Evolutionary conservation across 2,329 filamentous ascomycete species (phyloP).

Genomic region (Aspergillus pseudonomiae): DNA sequence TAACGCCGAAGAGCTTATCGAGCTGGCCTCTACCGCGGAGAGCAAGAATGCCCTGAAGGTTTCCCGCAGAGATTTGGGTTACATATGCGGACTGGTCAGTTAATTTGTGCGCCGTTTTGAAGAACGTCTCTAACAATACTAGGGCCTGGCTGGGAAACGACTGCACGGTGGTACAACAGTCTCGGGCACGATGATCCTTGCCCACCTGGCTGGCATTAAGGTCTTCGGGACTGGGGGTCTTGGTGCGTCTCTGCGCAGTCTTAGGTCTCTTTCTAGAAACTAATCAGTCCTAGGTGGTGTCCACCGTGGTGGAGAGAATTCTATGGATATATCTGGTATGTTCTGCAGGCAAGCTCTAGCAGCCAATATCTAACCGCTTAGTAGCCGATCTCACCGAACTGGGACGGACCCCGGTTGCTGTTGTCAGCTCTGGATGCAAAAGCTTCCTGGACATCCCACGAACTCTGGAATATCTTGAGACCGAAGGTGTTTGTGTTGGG

Average conservation of each 20-base stretch:
- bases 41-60: conserved; percentile 74
- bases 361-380: not conserved
- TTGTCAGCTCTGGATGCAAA: conserved; percentile 90
- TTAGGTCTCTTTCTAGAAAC: not conserved
- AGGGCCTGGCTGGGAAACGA: conserved; percentile 67
- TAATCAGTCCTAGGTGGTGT: conserved; percentile 65
- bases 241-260: conserved; percentile 43
- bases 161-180: conserved; percentile 92
- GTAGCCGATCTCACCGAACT: conserved; percentile 88
- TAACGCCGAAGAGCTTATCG: conserved; percentile 68
- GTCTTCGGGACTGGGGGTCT: conserved; percentile 95
- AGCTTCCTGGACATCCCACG: conserved; percentile 91
- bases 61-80: conserved; percentile 83
- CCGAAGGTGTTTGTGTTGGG: conserved; percentile 73
- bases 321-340: conserved; percentile 79
- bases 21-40: conserved; percentile 67
- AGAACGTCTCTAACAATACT: conserved; percentile 6
- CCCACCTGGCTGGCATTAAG: conserved; percentile 81
- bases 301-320: conserved; percentile 81
- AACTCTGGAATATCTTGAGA: conserved; percentile 80
- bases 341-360: not conserved
- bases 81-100: conserved; percentile 74
- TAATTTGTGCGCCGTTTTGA: not conserved
- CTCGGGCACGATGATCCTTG: conserved; percentile 87
- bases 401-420: conserved; percentile 82